Conservation (phyloP, 495 filamentous ascomycete species). For the Podospora conica region DNA sequence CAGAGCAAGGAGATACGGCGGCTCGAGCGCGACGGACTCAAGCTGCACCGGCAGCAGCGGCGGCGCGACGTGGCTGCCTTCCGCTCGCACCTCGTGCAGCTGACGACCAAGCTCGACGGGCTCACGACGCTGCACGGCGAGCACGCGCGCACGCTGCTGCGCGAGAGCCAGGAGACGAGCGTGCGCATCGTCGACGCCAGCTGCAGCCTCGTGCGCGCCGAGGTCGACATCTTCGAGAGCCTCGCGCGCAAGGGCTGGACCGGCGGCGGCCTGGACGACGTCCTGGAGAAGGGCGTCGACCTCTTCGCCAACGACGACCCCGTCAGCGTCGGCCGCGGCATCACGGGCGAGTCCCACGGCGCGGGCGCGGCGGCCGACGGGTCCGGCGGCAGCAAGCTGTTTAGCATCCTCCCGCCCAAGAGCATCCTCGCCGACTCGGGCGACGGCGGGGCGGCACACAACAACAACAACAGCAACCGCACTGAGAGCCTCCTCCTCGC, state of each 20-base stretch:
- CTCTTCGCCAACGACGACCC: slow-evolving; percentile 49
- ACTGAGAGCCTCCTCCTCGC: slow-evolving; percentile 43
- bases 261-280: slow-evolving; percentile 55
- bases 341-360: slow-evolving; percentile 12
- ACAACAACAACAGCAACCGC: slow-evolving; percentile 32
- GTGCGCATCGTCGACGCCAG: slow-evolving; percentile 53
- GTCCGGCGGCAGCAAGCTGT: slow-evolving; percentile 42
- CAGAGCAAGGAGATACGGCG: slow-evolving; percentile 50
- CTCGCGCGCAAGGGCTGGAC: slow-evolving; percentile 59
- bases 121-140: slow-evolving; percentile 51
- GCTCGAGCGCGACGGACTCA: slow-evolving; percentile 55
- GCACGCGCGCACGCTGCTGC: slow-evolving; percentile 48
- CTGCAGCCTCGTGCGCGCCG: slow-evolving; percentile 54
- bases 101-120: slow-evolving; percentile 56
- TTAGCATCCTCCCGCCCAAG: slow-evolving; percentile 52
- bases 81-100: slow-evolving; percentile 48
- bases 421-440: slow-evolving; percentile 46
- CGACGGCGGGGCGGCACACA: slow-evolving; percentile 15
- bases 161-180: slow-evolving; percentile 54
- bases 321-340: slow-evolving; percentile 5
- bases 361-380: slow-evolving; percentile 14
- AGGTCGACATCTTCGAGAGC: slow-evolving; percentile 61
- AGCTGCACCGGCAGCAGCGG: slow-evolving; percentile 50
- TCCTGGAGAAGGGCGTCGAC: slow-evolving; percentile 55
- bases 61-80: slow-evolving; percentile 49